A percentile compares a stretch with the other conserved stretches of the same genome.
phyloP scores from a whole-genome alignment of 164 flowering plant species.

The Nelumbo lutea region DNA sequence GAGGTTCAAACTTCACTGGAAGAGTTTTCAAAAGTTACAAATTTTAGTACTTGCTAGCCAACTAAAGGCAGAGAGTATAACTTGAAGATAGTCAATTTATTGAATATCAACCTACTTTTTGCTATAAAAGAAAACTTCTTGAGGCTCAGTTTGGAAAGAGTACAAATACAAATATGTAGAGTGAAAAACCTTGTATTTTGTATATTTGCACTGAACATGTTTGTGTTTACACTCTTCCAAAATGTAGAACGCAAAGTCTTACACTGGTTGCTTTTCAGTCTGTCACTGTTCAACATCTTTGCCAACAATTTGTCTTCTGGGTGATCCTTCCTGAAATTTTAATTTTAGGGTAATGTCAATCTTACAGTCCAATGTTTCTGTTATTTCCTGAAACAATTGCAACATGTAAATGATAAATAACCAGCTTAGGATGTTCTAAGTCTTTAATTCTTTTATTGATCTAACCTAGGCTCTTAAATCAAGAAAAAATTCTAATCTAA shows the following conservation, averaged over 20 bases:
- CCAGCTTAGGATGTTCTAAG: too few species aligned
- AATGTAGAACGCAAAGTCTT: background rate
- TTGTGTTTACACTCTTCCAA: background rate
- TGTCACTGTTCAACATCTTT: background rate
- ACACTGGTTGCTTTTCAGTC: background rate
- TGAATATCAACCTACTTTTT: too few species aligned
- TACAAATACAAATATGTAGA: too few species aligned
- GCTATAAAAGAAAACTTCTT: too few species aligned
- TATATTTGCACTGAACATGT: background rate
- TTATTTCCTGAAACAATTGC: background rate
- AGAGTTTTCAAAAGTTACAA: background rate
- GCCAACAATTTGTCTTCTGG: background rate
- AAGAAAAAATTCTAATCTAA: too few species aligned
- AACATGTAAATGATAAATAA: background rate
- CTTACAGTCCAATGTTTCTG: background rate
- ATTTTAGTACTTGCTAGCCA: background rate
- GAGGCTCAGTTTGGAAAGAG: too few species aligned
- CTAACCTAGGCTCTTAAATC: too few species aligned
- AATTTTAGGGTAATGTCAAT: background rate
- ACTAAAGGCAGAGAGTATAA: background rate
- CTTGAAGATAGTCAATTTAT: background rate
- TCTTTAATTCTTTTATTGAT: too few species aligned
- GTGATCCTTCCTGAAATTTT: background rate
- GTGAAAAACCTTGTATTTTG: too few species aligned
- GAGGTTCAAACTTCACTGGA: background rate